These are phyloP conservation scores for Dicorynia guianensis DNA, from an alignment of 306 rosid species.

Conservation along the genomic window DNA sequence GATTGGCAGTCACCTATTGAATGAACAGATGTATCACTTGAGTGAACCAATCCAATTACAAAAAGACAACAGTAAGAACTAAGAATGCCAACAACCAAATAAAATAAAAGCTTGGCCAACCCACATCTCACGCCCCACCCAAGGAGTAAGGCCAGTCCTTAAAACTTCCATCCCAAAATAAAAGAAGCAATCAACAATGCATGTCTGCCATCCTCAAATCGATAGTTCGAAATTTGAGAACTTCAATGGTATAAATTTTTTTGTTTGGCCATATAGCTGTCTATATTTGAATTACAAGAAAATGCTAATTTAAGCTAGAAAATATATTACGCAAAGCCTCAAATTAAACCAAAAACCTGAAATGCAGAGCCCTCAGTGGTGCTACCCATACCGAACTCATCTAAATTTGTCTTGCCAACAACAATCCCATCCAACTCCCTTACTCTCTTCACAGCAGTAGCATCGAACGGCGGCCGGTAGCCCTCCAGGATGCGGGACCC, in stretches of 20 bases:
- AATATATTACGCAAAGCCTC: not conserved
- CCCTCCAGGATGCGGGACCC: slow-evolving; percentile 84
- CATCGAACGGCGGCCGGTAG: slow-evolving; percentile 86
- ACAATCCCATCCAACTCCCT: slow-evolving; percentile 83
- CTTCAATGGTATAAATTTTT: no score
- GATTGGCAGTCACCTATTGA: slow-evolving; percentile 97
- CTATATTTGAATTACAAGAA: no score
- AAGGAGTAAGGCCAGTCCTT: not conserved
- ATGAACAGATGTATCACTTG: slow-evolving; percentile 85
- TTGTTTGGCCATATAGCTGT: no score
- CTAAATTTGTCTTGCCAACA: slow-evolving; percentile 93
- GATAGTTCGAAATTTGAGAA: not conserved
- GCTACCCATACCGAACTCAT: slow-evolving; percentile 99
- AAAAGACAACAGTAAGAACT: slow-evolving; percentile 36
- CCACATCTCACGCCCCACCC: not conserved
- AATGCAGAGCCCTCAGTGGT: slow-evolving; percentile 95
- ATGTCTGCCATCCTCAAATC: slow-evolving; percentile 23
- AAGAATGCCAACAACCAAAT: slow-evolving; percentile 30
- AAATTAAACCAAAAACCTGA: slow-evolving; percentile 63
- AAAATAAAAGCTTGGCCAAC: slow-evolving; percentile 20
- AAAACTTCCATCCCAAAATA: not conserved
- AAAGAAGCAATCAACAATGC: slow-evolving; percentile 20
- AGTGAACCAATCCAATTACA: slow-evolving; percentile 84
- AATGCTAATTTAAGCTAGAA: not conserved
- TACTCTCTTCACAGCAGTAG: slow-evolving; percentile 79